These are phyloP conservation scores for Hyaloperonospora brassicae DNA, from an alignment of 352 stramenopile species.

Conservation along the genomic window DNA sequence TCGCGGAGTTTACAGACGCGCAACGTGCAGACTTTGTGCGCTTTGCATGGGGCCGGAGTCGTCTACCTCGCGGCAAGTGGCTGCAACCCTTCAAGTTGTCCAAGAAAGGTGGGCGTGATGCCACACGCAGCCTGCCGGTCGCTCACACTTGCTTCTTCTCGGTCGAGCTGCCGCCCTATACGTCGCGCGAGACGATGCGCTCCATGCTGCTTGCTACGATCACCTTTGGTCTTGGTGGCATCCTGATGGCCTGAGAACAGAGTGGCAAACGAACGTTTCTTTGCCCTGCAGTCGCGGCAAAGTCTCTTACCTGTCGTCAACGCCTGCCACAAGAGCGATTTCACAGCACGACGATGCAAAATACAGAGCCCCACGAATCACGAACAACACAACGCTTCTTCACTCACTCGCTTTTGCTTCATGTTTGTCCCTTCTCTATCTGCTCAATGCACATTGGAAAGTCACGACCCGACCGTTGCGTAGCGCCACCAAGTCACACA, in stretches of 20 bases:
- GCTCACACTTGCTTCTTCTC: constrained; percentile 96
- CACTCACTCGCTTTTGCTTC: too few species aligned
- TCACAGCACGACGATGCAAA: too few species aligned
- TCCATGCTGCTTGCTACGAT: constrained; percentile 90
- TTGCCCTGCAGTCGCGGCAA: too few species aligned
- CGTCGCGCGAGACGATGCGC: constrained; percentile 84
- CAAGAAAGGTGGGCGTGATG: constrained; percentile 81
- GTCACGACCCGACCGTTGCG: too few species aligned
- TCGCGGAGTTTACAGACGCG: constrained; percentile 82
- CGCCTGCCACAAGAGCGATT: too few species aligned
- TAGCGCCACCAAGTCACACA: constrained; percentile 34
- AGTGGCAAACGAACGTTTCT: background rate
- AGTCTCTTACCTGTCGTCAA: too few species aligned
- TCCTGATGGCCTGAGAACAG: constrained; percentile 68
- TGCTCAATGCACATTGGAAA: too few species aligned
- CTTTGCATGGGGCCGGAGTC: constrained; percentile 91
- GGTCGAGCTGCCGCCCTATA: constrained; percentile 91
- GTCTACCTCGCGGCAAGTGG: constrained; percentile 85
- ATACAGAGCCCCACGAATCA: too few species aligned
- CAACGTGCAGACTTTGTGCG: constrained; percentile 88
- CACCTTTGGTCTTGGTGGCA: constrained; percentile 89
- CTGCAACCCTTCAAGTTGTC: constrained; percentile 88
- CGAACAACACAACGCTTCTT: too few species aligned
- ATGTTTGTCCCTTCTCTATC: too few species aligned
- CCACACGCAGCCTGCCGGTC: constrained; percentile 78